Conservation (phyloP, 306 rosid species). For the Cicer bijugum region DNA sequence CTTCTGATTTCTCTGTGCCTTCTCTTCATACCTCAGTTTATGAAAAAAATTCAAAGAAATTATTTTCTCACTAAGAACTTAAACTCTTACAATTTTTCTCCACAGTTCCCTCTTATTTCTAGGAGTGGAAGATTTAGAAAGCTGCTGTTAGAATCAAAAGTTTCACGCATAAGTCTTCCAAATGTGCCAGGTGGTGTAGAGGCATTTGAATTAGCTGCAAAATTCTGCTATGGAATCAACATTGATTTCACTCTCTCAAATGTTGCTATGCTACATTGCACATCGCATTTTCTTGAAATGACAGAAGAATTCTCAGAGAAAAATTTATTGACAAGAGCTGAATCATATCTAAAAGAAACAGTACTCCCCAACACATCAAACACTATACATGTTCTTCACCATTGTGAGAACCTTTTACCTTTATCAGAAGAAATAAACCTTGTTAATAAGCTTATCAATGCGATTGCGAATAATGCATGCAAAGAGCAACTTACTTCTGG, state of each 20-base stretch:
- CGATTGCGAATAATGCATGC: conserved; percentile 88
- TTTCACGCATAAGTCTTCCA: conserved; percentile 59
- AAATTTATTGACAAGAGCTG: conserved; percentile 69
- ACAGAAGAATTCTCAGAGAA: conserved; percentile 85
- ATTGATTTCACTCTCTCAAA: conserved; percentile 78
- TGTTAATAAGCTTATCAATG: conserved; percentile 74
- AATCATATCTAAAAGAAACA: conserved; percentile 67
- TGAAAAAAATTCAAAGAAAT: background rate
- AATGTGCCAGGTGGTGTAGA: conserved; percentile 82
- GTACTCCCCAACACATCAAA: conserved; percentile 74
- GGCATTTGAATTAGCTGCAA: conserved; percentile 91
- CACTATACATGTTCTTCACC: conserved; percentile 86
- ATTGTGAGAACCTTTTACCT: conserved; percentile 78
- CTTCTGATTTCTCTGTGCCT: background rate
- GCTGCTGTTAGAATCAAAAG: conserved; percentile 70
- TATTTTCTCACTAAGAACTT: background rate
- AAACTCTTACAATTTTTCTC: background rate
- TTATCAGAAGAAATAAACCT: conserved; percentile 78
- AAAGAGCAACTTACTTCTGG: conserved; percentile 96
- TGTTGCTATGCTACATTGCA: conserved; percentile 75
- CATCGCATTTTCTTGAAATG: conserved; percentile 81
- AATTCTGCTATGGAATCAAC: conserved; percentile 84
- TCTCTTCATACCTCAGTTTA: background rate
- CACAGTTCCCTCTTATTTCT: conserved; percentile 97
- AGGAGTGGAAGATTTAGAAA: conserved; percentile 86